phyloP scores from a whole-genome alignment of 495 filamentous ascomycete species.

The Durotheca rogersii region DNA sequence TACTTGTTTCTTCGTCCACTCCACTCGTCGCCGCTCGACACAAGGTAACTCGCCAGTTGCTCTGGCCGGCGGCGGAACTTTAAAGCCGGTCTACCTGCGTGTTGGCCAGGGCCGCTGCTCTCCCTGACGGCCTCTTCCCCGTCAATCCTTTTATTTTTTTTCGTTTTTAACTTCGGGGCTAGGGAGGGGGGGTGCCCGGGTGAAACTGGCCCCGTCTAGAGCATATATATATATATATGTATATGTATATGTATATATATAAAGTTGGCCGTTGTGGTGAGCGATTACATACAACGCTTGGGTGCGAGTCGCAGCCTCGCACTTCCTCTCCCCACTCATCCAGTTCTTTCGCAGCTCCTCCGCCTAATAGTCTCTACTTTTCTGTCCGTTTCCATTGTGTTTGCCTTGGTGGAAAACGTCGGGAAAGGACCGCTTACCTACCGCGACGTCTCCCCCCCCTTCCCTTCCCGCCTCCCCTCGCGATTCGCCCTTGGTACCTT shows the following conservation, averaged over 20 bases:
- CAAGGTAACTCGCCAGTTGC: slow-evolving; percentile 7
- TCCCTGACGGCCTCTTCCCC: slow-evolving; percentile 13
- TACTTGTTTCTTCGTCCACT: slow-evolving; percentile 1
- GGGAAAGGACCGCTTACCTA: too few species aligned
- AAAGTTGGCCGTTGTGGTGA: slow-evolving; percentile 23
- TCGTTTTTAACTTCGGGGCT: slow-evolving; percentile 14
- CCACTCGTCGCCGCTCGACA: too few species aligned
- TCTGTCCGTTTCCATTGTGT: background rate
- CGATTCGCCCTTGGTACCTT: background rate
- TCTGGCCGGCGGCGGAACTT: slow-evolving; percentile 13
- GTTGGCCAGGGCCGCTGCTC: background rate
- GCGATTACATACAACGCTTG: slow-evolving; percentile 7
- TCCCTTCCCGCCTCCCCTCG: background rate
- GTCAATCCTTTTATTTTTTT: slow-evolving; percentile 24
- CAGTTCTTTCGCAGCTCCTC: background rate
- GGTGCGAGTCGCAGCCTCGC: background rate
- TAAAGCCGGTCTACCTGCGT: slow-evolving; percentile 5
- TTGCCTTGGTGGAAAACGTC: too few species aligned
- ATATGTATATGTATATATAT: too few species aligned
- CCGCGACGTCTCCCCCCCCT: too few species aligned
- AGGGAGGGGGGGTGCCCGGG: slow-evolving; percentile 16
- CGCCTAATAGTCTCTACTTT: too few species aligned
- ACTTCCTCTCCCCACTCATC: too few species aligned
- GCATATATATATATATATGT: too few species aligned
- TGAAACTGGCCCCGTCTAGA: slow-evolving; percentile 11